These are phyloP conservation scores for Ustilago cynodontis DNA, from an alignment of 1,284 basidiomycete genomes.

Conservation along the genomic window DNA sequence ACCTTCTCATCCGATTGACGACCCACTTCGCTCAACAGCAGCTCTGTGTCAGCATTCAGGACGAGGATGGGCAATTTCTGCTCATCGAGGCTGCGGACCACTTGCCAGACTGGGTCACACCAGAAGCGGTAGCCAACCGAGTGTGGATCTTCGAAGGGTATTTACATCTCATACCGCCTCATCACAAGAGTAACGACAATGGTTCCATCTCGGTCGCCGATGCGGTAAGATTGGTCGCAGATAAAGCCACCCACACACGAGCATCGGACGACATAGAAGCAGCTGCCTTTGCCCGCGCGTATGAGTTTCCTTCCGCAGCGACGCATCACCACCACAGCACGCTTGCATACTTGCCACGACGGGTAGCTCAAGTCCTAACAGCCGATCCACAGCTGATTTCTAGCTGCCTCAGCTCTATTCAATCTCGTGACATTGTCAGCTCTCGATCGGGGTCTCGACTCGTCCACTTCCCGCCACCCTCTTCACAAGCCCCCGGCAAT, in stretches of 20 bases:
- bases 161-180: slow-evolving; percentile 86
- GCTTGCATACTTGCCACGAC: slow-evolving; percentile 82
- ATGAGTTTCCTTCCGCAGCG: slow-evolving; percentile 77
- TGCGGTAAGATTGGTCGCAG: slow-evolving; percentile 72
- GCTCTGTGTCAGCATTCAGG: slow-evolving; percentile 73
- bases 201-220: slow-evolving; percentile 71
- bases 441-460: slow-evolving; percentile 84
- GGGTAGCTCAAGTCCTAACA: slow-evolving; percentile 80
- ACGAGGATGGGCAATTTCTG: slow-evolving; percentile 95
- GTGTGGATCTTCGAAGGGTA: slow-evolving; percentile 88
- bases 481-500: slow-evolving; percentile 71
- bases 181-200: slow-evolving; percentile 74
- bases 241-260: slow-evolving; percentile 74
- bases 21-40: slow-evolving; percentile 25
- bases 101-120: slow-evolving; percentile 90
- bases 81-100: slow-evolving; percentile 94
- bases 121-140: slow-evolving; percentile 89
- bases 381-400: slow-evolving; percentile 80
- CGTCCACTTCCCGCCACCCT: slow-evolving; percentile 83
- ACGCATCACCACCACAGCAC: slow-evolving; percentile 79
- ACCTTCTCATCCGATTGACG: slow-evolving; percentile 73
- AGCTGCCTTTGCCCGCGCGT: slow-evolving; percentile 48
- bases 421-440: slow-evolving; percentile 44
- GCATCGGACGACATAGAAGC: slow-evolving; percentile 70
- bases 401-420: slow-evolving; percentile 73